Evolutionary conservation across 164 flowering plant species (phyloP), one percentile per base, ranked within the genome.

Genomic region (Kingdonia uniflora): DNA sequence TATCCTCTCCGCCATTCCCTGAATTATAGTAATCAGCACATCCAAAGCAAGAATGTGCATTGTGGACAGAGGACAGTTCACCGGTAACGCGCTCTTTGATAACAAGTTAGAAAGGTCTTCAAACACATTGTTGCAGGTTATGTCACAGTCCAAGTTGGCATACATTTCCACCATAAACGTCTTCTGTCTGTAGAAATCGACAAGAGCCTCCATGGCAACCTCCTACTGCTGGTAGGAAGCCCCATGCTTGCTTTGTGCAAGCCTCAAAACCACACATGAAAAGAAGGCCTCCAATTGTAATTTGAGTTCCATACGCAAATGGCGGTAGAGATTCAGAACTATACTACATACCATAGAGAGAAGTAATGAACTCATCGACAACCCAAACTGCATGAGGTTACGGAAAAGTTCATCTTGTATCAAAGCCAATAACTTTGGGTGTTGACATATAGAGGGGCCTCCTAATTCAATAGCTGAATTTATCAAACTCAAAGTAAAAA

Each of bases 271-370:
- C 52, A 67, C 71, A 55, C 69, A 69, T 7, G 76, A 69, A 20
- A 73, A 66, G 71, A 73, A 73, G 51, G 73, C 73, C 60, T 73
- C 76, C 13, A 71, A 67, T 54, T 73, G 76, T 43, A 69, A 55
- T 51, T 73, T 73, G 23, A 73, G 59, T 24, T 69, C 71, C 15
- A 19, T 44, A 21, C 67, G 66, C 59, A 69, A 52, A 58, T 73
- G 71, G 37, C 46, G 71, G 50, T 66, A 73, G 43, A 73, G 62
- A 45, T 73, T 73, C n/a, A 73, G 63, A 24, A 73, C 68, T 21
- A 73, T 64, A 62, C 61, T 66, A 56, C 74, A 69, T n/a, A 73
- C 69, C 69, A 67, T 64, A 8, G 76, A 73, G n/a, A 73, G 64
- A 51, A 73, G 60, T 1, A 69, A 51, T 17, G 76, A 74, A 19